Conservation (phyloP, 352 stramenopile genomes). For the Phytopythium mirpurense region DNA sequence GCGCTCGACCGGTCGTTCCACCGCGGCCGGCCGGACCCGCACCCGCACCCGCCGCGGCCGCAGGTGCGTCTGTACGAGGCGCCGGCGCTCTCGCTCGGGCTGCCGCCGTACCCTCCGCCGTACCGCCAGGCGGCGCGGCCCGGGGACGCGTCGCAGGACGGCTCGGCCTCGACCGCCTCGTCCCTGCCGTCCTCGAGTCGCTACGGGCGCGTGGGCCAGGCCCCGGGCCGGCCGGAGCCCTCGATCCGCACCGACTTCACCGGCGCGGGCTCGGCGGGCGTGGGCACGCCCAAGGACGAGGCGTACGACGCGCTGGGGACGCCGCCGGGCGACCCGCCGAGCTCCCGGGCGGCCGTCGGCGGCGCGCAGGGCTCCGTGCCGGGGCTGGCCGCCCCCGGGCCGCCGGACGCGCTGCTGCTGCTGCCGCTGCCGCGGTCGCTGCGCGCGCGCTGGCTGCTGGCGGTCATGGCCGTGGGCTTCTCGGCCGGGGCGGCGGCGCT, state of each 20-base stretch:
- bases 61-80: conserved; percentile 17
- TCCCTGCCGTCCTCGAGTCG: conserved; percentile 14
- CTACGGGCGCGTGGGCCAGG: conserved; percentile 5
- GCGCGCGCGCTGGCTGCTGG: conserved; percentile 34
- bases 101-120: conserved; percentile 18
- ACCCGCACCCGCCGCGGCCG: conserved; percentile 16
- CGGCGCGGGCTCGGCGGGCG: conserved; percentile 9
- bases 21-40: conserved; percentile 1
- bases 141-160: conserved; percentile 2
- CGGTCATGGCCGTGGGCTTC: conserved; percentile 33
- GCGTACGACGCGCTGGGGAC: conserved; percentile 46
- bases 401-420: conserved; percentile 9
- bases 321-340: conserved; percentile 42
- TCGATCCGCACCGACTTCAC: conserved; percentile 49
- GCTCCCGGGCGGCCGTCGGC: conserved; percentile 14
- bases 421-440: conserved; percentile 27
- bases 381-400: conserved; percentile 8
- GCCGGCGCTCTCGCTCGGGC: conserved; percentile 12
- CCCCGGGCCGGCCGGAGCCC: conserved; percentile 18
- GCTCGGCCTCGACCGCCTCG: not conserved
- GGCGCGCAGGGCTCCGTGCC: conserved; percentile 9
- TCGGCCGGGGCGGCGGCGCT: conserved; percentile 26
- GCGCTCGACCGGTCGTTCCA: conserved; percentile 6
- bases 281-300: conserved; percentile 27
- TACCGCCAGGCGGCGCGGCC: conserved; percentile 2